Evolutionary conservation across 2,329 filamentous ascomycete genomes (phyloP).

Genomic region (Graphium sp.): DNA sequence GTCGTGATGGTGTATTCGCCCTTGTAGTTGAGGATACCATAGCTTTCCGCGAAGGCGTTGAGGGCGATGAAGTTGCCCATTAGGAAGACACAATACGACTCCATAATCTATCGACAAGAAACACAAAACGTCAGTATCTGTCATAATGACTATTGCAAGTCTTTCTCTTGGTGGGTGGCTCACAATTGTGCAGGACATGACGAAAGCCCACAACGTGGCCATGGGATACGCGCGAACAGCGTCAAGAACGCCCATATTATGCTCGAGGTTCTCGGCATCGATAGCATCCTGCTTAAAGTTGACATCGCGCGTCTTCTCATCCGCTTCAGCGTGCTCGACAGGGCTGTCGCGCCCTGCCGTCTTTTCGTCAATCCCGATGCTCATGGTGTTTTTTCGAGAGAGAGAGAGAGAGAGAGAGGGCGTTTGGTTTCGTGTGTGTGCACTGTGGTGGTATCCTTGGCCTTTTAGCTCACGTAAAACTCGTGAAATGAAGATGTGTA

Average conservation of each 20-base stretch:
- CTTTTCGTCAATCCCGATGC: too few species aligned
- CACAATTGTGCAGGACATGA: constrained; percentile 21
- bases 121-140: neutral
- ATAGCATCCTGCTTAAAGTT: constrained; percentile 34
- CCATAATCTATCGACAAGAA: constrained; percentile 40
- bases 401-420: too few species aligned
- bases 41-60: constrained; percentile 39
- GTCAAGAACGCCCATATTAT: constrained; percentile 16
- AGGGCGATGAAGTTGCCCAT: constrained; percentile 65
- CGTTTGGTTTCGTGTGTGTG: too few species aligned
- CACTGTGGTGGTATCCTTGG: too few species aligned
- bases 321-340: too few species aligned
- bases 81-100: constrained; percentile 70
- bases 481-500: too few species aligned
- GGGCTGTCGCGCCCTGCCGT: too few species aligned
- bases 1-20: constrained; percentile 39
- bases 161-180: constrained; percentile 14
- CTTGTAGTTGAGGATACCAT: constrained; percentile 27
- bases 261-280: constrained; percentile 30
- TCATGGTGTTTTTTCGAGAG: too few species aligned
- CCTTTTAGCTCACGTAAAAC: too few species aligned
- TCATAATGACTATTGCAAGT: too few species aligned
- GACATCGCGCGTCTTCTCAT: constrained; percentile 18
- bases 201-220: constrained; percentile 19
- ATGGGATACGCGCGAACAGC: constrained; percentile 16